Evolutionary conservation across 192 early-diverging fungal species (phyloP).

Genomic region (Pecoramyces ruminantium): DNA sequence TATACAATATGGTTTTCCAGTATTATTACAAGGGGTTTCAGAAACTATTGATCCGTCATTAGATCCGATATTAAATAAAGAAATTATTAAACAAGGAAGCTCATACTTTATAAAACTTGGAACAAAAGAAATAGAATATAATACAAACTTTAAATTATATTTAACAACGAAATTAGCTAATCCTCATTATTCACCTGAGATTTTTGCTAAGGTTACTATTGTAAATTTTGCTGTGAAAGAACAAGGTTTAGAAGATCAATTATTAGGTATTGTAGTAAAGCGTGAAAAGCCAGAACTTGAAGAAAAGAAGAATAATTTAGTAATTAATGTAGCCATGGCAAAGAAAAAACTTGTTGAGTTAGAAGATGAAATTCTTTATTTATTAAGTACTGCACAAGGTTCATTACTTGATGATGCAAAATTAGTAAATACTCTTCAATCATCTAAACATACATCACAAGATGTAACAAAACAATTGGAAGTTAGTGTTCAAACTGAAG

Average conservation of each 20-base stretch:
- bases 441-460: slow-evolving; percentile 36
- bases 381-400: slow-evolving; percentile 46
- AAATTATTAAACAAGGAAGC: slow-evolving; percentile 35
- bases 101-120: slow-evolving; percentile 29
- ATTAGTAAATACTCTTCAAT: slow-evolving; percentile 41
- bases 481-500: slow-evolving; percentile 43
- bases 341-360: slow-evolving; percentile 37
- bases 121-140: slow-evolving; percentile 45
- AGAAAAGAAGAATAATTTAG: slow-evolving; percentile 38
- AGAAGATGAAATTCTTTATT: slow-evolving; percentile 37
- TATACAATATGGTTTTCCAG: slow-evolving; percentile 37
- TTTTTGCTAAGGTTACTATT: slow-evolving; percentile 44
- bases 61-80: slow-evolving; percentile 39
- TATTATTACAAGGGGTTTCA: slow-evolving; percentile 29
- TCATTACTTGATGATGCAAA: slow-evolving; percentile 43
- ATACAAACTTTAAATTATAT: slow-evolving; percentile 39
- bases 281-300: slow-evolving; percentile 39
- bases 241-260: slow-evolving; percentile 39
- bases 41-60: slow-evolving; percentile 34
- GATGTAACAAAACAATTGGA: slow-evolving; percentile 39
- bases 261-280: slow-evolving; percentile 36
- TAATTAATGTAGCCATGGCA: slow-evolving; percentile 33
- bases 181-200: slow-evolving; percentile 37
- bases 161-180: slow-evolving; percentile 41
- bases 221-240: slow-evolving; percentile 49